Conservation (phyloP, 2,329 filamentous ascomycete genomes). For the Truncatella angustata region DNA sequence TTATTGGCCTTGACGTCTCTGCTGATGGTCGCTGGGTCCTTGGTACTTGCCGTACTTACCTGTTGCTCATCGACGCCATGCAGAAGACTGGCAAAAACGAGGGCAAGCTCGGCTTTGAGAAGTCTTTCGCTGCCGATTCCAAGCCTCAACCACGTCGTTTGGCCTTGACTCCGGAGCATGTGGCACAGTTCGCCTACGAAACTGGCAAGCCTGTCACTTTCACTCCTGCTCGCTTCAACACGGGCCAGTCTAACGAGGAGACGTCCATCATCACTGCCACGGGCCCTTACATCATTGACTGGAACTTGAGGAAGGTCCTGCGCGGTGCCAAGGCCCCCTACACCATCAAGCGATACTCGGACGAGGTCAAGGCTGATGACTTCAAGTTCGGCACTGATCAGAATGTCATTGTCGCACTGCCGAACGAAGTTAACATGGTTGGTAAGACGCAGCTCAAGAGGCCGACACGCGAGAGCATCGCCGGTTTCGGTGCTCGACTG, state of each 20-base stretch:
- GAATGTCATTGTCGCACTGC: slow-evolving; percentile 94
- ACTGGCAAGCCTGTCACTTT: slow-evolving; percentile 84
- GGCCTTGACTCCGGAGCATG: slow-evolving; percentile 83
- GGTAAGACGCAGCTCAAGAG: slow-evolving; percentile 80
- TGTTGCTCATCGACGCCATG: slow-evolving; percentile 86
- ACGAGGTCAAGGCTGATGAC: slow-evolving; percentile 96
- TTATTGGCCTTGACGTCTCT: slow-evolving; percentile 91
- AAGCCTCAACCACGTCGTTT: slow-evolving; percentile 93
- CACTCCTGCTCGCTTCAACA: slow-evolving; percentile 92
- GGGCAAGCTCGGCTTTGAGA: slow-evolving; percentile 97
- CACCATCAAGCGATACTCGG: slow-evolving; percentile 92
- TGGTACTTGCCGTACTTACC: slow-evolving; percentile 89
- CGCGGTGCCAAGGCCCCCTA: slow-evolving; percentile 82
- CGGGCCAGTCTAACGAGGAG: slow-evolving; percentile 75
- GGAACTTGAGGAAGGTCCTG: slow-evolving; percentile 89
- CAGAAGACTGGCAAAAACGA: slow-evolving; percentile 95
- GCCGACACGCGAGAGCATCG: slow-evolving; percentile 92
- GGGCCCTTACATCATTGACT: slow-evolving; percentile 94
- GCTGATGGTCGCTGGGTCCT: slow-evolving; percentile 95
- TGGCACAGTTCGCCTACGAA: slow-evolving; percentile 96
- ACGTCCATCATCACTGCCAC: slow-evolving; percentile 96
- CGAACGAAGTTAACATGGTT: slow-evolving; percentile 98
- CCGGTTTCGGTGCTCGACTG: slow-evolving; percentile 51
- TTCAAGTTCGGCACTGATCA: slow-evolving; percentile 97
- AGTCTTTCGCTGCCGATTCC: slow-evolving; percentile 83